Percentiles rank a stretch among this genome's conserved stretches.
Evolutionary conservation across 106 monocot genomes (phyloP).

Genomic region (Acorus calamus): DNA sequence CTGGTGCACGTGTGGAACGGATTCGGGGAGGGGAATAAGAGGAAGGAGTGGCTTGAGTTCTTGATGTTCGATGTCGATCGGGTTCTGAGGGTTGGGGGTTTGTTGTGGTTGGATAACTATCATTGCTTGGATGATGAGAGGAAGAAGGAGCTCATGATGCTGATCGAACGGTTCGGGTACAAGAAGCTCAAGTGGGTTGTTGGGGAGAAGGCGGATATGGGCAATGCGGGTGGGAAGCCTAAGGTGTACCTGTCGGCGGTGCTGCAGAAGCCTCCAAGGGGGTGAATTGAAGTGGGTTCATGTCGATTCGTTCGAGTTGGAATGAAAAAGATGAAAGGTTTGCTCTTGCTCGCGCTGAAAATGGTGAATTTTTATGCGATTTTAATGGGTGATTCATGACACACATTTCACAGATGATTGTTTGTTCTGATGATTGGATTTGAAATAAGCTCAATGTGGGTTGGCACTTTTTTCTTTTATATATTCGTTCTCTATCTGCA

Average conservation of each 20-base stretch:
- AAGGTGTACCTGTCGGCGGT: slow-evolving; percentile 62
- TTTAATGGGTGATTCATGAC: no score
- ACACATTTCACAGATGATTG: no score
- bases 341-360: no score
- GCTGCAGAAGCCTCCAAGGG: slow-evolving; percentile 72
- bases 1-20: slow-evolving; percentile 57
- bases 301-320: no score
- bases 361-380: no score
- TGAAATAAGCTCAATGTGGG: no score
- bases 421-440: no score
- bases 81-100: slow-evolving; percentile 56
- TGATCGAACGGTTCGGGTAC: slow-evolving; percentile 75
- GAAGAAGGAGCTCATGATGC: slow-evolving; percentile 40
- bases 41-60: slow-evolving; percentile 61
- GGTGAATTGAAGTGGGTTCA: no score
- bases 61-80: slow-evolving; percentile 91
- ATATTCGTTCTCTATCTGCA: no score
- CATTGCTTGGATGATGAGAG: slow-evolving; percentile 64
- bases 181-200: slow-evolving; percentile 98
- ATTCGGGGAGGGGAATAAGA: slow-evolving; percentile 42
- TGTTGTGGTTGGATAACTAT: slow-evolving; percentile 90
- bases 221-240: slow-evolving; percentile 21
- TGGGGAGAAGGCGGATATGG: slow-evolving; percentile 50
- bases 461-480: no score
- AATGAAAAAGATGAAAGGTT: no score